These are phyloP conservation scores for Pseudogymnoascus sp. DNA, from an alignment of 2,329 filamentous ascomycete genomes.

Conservation along the genomic window DNA sequence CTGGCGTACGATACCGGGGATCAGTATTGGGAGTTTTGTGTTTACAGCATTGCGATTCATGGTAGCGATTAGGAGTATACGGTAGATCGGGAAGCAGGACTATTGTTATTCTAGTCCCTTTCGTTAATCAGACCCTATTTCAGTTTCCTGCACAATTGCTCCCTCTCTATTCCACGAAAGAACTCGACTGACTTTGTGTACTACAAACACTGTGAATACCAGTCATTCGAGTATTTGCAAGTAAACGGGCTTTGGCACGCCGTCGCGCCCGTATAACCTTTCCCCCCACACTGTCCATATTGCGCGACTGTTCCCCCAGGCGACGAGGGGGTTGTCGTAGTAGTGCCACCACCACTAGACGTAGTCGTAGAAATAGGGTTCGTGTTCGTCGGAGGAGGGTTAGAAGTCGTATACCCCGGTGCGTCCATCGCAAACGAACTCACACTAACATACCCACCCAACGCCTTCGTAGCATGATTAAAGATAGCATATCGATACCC, in stretches of 20 bases:
- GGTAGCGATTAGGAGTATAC: background rate
- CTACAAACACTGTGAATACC: constrained; percentile 11
- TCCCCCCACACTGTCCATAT: constrained; percentile 12
- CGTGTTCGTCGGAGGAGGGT: too few species aligned
- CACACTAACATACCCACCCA: constrained; percentile 30
- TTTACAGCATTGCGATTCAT: background rate
- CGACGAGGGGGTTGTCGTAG: too few species aligned
- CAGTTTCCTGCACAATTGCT: too few species aligned
- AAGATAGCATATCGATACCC: constrained; percentile 43
- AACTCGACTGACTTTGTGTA: too few species aligned
- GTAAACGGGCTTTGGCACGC: background rate
- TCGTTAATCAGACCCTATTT: too few species aligned
- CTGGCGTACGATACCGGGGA: too few species aligned
- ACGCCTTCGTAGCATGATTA: constrained; percentile 38
- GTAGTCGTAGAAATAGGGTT: too few species aligned
- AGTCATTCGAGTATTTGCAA: constrained; percentile 9
- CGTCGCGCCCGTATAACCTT: constrained; percentile 10
- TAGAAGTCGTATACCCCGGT: too few species aligned
- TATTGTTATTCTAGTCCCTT: background rate
- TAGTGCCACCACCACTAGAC: too few species aligned
- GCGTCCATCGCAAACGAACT: too few species aligned
- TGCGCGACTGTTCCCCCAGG: too few species aligned
- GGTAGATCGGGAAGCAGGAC: background rate
- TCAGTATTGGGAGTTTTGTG: background rate
- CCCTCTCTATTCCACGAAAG: too few species aligned